These are phyloP conservation scores for Knoxdaviesia proteae DNA, from an alignment of 2,329 filamentous ascomycete genomes.

Conservation along the genomic window DNA sequence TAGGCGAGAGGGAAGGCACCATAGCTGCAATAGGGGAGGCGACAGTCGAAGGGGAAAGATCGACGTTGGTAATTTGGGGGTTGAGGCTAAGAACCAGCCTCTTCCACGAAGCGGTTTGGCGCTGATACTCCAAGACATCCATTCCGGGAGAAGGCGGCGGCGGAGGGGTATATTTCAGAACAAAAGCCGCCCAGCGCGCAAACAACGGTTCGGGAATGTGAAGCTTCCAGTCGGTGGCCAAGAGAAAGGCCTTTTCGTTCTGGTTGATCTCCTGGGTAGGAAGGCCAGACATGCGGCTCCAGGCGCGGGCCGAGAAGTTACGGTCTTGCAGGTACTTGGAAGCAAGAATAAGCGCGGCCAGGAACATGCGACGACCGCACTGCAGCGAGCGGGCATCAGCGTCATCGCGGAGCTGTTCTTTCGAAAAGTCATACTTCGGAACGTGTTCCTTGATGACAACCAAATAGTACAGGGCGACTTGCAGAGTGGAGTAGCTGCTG, in stretches of 20 bases:
- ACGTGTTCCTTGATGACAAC: conserved; percentile 85
- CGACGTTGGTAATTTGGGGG: conserved; percentile 36
- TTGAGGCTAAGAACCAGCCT: conserved; percentile 34
- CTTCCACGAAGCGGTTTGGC: conserved; percentile 30
- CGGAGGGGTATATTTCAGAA: conserved; percentile 68
- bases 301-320: conserved; percentile 91
- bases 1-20: neutral
- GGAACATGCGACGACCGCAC: conserved; percentile 93
- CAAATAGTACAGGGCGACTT: conserved; percentile 91
- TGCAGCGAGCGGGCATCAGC: conserved; percentile 63
- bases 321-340: conserved; percentile 97
- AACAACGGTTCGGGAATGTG: conserved; percentile 82
- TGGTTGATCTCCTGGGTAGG: conserved; percentile 87
- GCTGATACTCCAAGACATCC: neutral
- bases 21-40: neutral
- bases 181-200: conserved; percentile 83
- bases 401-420: conserved; percentile 59
- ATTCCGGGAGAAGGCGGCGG: conserved; percentile 31
- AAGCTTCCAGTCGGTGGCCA: conserved; percentile 81
- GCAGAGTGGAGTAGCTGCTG: conserved; percentile 91
- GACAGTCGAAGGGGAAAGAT: conserved; percentile 9
- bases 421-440: conserved; percentile 63
- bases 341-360: conserved; percentile 81
- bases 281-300: conserved; percentile 98
- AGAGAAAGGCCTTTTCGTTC: conserved; percentile 82